Evolutionary conservation across 805 yeast genomes (phyloP).

Genomic region (Lachancea lanzarotensis): DNA sequence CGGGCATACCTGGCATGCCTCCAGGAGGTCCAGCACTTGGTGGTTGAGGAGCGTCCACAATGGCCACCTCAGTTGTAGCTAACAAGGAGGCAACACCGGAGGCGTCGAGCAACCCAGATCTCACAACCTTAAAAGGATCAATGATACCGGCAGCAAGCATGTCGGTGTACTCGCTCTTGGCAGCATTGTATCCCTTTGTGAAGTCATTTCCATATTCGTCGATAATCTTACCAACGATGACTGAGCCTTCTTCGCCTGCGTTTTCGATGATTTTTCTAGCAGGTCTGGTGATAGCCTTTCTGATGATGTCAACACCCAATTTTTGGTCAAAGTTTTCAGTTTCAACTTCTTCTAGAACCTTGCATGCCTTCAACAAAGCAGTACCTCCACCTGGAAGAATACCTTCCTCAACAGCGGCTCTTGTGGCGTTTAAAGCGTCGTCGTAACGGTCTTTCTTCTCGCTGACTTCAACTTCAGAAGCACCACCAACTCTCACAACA

Average conservation of each 20-base stretch:
- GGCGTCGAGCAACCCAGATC: slow-evolving; percentile 92
- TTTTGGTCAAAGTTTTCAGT: slow-evolving; percentile 91
- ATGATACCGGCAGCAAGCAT: slow-evolving; percentile 96
- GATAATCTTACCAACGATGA: slow-evolving; percentile 81
- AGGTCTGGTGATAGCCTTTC: slow-evolving; percentile 88
- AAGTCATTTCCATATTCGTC: slow-evolving; percentile 56
- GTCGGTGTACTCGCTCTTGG: slow-evolving; percentile 89
- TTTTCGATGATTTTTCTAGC: slow-evolving; percentile 93
- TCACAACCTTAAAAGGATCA: slow-evolving; percentile 97
- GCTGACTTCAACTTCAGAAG: slow-evolving; percentile 96
- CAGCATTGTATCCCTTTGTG: slow-evolving; percentile 85
- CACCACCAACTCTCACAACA: slow-evolving; percentile 93
- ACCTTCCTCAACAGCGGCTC: slow-evolving; percentile 99
- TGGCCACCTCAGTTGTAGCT: slow-evolving; percentile 98
- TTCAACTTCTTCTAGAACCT: slow-evolving; percentile 60
- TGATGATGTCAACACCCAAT: slow-evolving; percentile 90
- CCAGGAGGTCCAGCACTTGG: slow-evolving; percentile 49
- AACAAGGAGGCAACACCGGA: slow-evolving; percentile 94
- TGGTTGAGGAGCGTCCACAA: slow-evolving; percentile 87
- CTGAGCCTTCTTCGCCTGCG: slow-evolving; percentile 97
- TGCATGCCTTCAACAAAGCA: slow-evolving; percentile 88
- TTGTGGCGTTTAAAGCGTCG: slow-evolving; percentile 96
- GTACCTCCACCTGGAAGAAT: slow-evolving; percentile 99
- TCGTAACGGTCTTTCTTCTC: slow-evolving; percentile 99
- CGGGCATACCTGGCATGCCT: slow-evolving; percentile 62